phyloP scores from a whole-genome alignment of 1,139 yeast species.

The Saccharomycopsis crataegensis region DNA sequence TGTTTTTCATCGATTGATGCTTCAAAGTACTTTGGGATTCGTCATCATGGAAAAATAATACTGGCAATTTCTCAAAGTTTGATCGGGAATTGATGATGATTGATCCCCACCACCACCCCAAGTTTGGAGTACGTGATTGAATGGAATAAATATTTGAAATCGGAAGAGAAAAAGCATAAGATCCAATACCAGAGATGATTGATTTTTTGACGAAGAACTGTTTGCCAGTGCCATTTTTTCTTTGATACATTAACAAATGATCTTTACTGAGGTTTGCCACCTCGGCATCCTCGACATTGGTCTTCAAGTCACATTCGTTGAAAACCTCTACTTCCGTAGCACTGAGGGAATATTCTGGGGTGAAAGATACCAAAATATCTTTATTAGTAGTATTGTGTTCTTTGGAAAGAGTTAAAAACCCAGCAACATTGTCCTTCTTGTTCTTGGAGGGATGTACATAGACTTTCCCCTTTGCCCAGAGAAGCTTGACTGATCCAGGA shows the following conservation, averaged over 20 bases:
- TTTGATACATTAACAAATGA: constrained; percentile 12
- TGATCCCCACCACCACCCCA: constrained; percentile 92
- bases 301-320: constrained; percentile 46
- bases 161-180: constrained; percentile 60
- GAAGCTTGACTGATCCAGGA: constrained; percentile 23
- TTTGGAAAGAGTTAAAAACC: constrained; percentile 56
- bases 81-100: constrained; percentile 58
- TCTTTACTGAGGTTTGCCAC: neutral
- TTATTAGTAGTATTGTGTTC: constrained; percentile 41
- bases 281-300: constrained; percentile 20
- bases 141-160: constrained; percentile 63
- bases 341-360: constrained; percentile 55
- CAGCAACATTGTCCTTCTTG: constrained; percentile 69
- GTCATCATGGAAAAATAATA: constrained; percentile 86
- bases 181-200: constrained; percentile 42
- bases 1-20: constrained; percentile 50
- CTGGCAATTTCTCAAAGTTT: constrained; percentile 63
- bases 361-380: constrained; percentile 65
- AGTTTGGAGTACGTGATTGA: constrained; percentile 75
- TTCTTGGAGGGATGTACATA: constrained; percentile 76
- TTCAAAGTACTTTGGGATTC: constrained; percentile 68
- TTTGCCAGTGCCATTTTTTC: constrained; percentile 21
- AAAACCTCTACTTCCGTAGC: constrained; percentile 38
- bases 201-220: constrained; percentile 45
- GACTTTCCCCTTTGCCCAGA: constrained; percentile 60